Conservation (phyloP, 2,329 filamentous ascomycete species). For the Diaporthe nobilis region DNA sequence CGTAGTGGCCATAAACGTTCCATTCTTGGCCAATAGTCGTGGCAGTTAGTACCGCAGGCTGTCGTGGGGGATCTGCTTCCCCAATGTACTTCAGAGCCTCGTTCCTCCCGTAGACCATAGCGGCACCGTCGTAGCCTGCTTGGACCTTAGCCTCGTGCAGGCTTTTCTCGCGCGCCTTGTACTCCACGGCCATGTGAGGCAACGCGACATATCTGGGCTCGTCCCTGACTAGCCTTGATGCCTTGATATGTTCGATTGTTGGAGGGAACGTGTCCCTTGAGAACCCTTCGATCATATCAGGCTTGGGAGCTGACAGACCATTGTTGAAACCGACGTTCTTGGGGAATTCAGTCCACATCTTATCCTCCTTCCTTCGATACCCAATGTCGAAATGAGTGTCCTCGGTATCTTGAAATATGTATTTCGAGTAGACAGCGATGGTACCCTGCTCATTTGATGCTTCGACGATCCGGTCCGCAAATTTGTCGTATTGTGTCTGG, state of each 20-base stretch:
- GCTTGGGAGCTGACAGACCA: neutral
- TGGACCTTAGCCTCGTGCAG: neutral
- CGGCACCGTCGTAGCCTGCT: neutral
- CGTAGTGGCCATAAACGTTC: neutral
- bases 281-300: neutral
- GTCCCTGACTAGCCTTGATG: neutral
- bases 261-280: neutral
- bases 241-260: neutral
- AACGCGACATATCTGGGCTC: neutral
- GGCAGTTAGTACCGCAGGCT: neutral
- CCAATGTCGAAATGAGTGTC: neutral
- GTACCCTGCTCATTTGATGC: neutral
- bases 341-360: neutral
- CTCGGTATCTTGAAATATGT: neutral
- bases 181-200: neutral
- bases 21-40: neutral
- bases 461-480: neutral
- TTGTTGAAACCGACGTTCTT: constrained; percentile 9
- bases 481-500: neutral
- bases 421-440: neutral
- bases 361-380: neutral
- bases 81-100: neutral
- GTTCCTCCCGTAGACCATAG: neutral
- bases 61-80: neutral
- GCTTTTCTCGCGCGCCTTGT: neutral